Base-by-base conservation (phyloP, 208 protist genomes). In the Leishmania amazonensis region DNA sequence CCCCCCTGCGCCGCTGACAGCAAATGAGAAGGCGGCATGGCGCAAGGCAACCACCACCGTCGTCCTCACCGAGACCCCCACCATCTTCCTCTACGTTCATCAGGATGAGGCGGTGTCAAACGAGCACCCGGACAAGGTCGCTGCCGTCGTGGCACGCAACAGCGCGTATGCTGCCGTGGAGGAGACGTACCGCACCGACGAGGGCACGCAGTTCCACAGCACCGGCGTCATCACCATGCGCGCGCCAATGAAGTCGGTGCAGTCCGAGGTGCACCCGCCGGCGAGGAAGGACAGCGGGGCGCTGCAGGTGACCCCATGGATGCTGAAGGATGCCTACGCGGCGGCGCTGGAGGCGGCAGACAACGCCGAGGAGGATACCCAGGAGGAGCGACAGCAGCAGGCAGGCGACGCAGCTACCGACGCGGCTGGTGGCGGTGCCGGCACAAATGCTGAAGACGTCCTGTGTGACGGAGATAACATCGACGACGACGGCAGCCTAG, bases 221-320 rank as follows among this genome's bases (percentile, higher is more conserved):
- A 92, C 90, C n/a, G 92, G 89, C 71, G 89, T 86, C 54, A 90
- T 89, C 62, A 99, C 97, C n/a, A 94, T 98, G 85, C 84, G 83
- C 8, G 79, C 84, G 21, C 93, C 93, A 6, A 91, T 92, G 83
- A 95, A 96, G 81, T 93, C 92, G 35, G 94, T 97, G 82, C 89
- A 96, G 78, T 94, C 90, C n/a, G 93, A 98, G 77, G 89, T 96
- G 76, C 88, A 94, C 35, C 92, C 92, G n/a, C 87, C 87, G n/a
- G 70, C 73, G 31, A 89, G 85, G 78, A 84, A 85, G 49, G 84
- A 96, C 77, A 76, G 88, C 47, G 88, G 92, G 15, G 84, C 85
- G 21, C 83, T 97, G 31, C 89, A 95, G 85, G 95, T 96, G 57
- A 96, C 95, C 58, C 71, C 92, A 74, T 98, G 95, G 95, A 97